Percentiles rank a stretch among this genome's conserved stretches.
Evolutionary conservation across 2,329 filamentous ascomycete genomes (phyloP).

Genomic region (Rosellinia necatrix): DNA sequence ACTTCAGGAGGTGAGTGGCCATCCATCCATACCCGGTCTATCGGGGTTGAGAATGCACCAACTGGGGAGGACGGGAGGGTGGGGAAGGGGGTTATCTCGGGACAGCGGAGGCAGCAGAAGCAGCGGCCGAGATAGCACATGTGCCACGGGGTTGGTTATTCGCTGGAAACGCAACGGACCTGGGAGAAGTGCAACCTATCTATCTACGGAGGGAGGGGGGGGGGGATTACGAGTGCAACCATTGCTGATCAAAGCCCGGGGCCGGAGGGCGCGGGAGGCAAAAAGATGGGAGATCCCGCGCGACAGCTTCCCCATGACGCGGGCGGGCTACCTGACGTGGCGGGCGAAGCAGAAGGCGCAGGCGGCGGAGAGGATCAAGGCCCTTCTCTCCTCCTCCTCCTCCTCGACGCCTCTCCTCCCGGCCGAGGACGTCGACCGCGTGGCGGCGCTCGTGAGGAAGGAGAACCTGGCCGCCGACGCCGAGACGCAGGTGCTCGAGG

Average conservation of each 20-base stretch:
- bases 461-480: slow-evolving; percentile 68
- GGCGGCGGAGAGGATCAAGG: slow-evolving; percentile 56
- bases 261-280: background rate
- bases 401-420: slow-evolving; percentile 36
- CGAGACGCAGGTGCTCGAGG: slow-evolving; percentile 78
- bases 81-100: too few relatives aligned
- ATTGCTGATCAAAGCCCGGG: slow-evolving; percentile 11
- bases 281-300: slow-evolving; percentile 77
- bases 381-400: slow-evolving; percentile 50
- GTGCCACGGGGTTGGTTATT: too few relatives aligned
- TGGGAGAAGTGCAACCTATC: too few relatives aligned
- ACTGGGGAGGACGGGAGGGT: too few relatives aligned
- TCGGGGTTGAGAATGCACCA: too few relatives aligned
- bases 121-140: too few relatives aligned
- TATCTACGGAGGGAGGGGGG: background rate
- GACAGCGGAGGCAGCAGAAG: too few relatives aligned
- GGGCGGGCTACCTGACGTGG: slow-evolving; percentile 80
- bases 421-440: slow-evolving; percentile 59
- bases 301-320: slow-evolving; percentile 72
- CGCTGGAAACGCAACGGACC: too few relatives aligned
- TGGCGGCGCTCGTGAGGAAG: slow-evolving; percentile 77
- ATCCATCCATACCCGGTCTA: background rate
- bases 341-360: slow-evolving; percentile 74
- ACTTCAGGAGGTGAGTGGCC: slow-evolving; percentile 66
- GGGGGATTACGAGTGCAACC: background rate